Base-by-base conservation (phyloP, 129 eudicot species). In the Glebionis coronaria region DNA sequence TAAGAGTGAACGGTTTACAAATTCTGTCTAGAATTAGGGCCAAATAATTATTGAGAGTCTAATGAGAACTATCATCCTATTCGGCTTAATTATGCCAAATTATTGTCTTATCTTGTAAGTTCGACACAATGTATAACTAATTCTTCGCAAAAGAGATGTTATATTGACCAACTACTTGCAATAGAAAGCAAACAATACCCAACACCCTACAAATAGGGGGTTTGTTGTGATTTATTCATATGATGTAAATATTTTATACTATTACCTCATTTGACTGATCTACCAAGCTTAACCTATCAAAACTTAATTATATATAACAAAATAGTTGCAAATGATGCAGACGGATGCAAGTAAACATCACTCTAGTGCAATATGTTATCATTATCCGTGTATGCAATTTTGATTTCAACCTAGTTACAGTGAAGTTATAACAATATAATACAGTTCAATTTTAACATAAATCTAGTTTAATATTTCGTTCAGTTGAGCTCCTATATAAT, bases 381-480 rank as follows among this genome's bases (percentile, higher is more conserved):
- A 70, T 45, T 44, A 25, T 21, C 20, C 74, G 56, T 44, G 57
- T 70, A 57, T n/a, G 19, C 13, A 46, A 44, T 40, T 60, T 38
- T 18, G 35, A 46, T 6, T 47, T 38, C 59, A 71, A 47, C 49
- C 5, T 12, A 9, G 12, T 4, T 4, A 58, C 40, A 13, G 63
- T 58, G 28, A 58, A 12, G 57, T 71, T 68, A 46, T 11, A 18
- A 71, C 47, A 47, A 2, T 40, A 38, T 20, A 52, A 15, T 0
- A 57, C 2, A 57, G 8, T 45, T 71, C n/a, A 40, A 18, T 18
- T 35, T 35, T 31, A 12, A 27, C 78, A 65, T 45, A 59, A 53
- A 44, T 73, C 45, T 14, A 53, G 65, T 18, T 44, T 21, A 61
- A 51, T 0, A 71, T 47, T 27, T 0, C 2, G 18, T 54, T 72